These are phyloP conservation scores for Neurospora sp. DNA, from an alignment of 495 filamentous ascomycete species.

Conservation along the genomic window DNA sequence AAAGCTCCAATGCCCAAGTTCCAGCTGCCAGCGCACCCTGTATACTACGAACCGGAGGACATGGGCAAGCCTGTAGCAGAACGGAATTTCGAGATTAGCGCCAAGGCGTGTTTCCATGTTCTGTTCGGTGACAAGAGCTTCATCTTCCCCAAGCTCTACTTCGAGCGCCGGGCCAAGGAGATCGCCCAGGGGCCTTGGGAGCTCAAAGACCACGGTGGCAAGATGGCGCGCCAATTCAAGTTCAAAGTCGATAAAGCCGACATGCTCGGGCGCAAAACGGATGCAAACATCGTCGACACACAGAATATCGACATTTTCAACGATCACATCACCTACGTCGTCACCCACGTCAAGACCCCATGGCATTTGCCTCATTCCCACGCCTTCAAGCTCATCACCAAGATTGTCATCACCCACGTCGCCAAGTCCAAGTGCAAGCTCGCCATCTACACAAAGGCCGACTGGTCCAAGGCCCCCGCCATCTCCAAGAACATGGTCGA, in stretches of 20 bases:
- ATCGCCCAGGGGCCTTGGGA: conserved; percentile 81
- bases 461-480: conserved; percentile 63
- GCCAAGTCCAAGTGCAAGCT: conserved; percentile 88
- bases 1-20: conserved; percentile 58
- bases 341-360: conserved; percentile 77
- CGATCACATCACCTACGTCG: conserved; percentile 91
- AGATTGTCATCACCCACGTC: conserved; percentile 88
- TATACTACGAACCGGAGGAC: conserved; percentile 71
- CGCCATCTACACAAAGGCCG: conserved; percentile 74
- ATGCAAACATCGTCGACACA: conserved; percentile 61
- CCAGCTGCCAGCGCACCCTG: conserved; percentile 71
- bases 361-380: conserved; percentile 82
- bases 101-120: conserved; percentile 91
- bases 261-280: conserved; percentile 49
- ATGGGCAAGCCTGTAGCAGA: conserved; percentile 63
- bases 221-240: conserved; percentile 64
- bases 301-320: conserved; percentile 87
- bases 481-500: conserved; percentile 67
- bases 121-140: conserved; percentile 92
- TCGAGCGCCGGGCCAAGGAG: conserved; percentile 71
- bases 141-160: conserved; percentile 84
- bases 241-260: conserved; percentile 65
- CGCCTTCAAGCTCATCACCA: conserved; percentile 74
- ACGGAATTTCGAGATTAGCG: conserved; percentile 71
- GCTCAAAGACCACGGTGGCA: conserved; percentile 48